Percentiles rank a stretch among this genome's conserved stretches.
Evolutionary conservation across 2,329 filamentous ascomycete species (phyloP).

Genomic region (Exophiala xenobiotica): DNA sequence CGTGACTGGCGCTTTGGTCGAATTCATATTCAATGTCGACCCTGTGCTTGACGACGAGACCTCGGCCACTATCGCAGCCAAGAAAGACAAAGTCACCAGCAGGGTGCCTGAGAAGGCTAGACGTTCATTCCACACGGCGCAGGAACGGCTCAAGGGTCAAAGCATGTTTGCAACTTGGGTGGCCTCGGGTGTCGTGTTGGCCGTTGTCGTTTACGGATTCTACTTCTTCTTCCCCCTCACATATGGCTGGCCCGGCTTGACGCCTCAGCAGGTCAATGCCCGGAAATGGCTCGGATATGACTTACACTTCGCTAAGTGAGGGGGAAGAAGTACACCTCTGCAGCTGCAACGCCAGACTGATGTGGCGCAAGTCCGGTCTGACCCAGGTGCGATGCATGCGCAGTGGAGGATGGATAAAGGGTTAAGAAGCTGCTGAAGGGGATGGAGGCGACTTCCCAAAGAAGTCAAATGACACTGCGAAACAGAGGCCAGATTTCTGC

Average conservation of each 20-base stretch:
- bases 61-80: slow-evolving; percentile 38
- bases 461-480: slow-evolving; percentile 15
- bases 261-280: slow-evolving; percentile 67
- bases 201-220: slow-evolving; percentile 71
- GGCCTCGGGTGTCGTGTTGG: slow-evolving; percentile 68
- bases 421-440: background rate
- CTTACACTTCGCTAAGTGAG: slow-evolving; percentile 95
- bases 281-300: slow-evolving; percentile 98
- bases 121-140: slow-evolving; percentile 69
- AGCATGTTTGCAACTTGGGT: slow-evolving; percentile 78
- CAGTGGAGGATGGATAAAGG: background rate
- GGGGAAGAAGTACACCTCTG: background rate
- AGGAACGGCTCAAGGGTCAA: slow-evolving; percentile 76
- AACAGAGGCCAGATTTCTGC: slow-evolving; percentile 7
- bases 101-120: slow-evolving; percentile 44
- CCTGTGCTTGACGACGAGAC: slow-evolving; percentile 54
- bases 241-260: slow-evolving; percentile 88
- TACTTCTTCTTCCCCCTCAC: slow-evolving; percentile 93
- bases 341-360: background rate
- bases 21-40: slow-evolving; percentile 94
- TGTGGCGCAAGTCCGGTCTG: background rate
- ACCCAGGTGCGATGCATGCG: background rate
- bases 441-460: slow-evolving; percentile 12
- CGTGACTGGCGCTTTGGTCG: slow-evolving; percentile 84
- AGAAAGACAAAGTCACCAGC: slow-evolving; percentile 35